Conservation (phyloP, 495 filamentous ascomycete species). For the Parathielavia hyrcaniae region DNA sequence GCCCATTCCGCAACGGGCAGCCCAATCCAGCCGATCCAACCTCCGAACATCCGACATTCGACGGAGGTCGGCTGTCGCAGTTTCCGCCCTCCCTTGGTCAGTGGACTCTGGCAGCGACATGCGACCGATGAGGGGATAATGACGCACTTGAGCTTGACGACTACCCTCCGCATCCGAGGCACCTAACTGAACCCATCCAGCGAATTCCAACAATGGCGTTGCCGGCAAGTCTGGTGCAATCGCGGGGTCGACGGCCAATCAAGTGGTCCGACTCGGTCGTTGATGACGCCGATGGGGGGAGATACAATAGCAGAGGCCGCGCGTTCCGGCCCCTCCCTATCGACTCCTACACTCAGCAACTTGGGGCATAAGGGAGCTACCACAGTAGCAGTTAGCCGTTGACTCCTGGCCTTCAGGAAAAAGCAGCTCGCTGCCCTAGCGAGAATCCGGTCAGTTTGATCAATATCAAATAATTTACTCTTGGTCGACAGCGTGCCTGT, state of each 20-base stretch:
- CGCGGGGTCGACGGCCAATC: conserved; percentile 7
- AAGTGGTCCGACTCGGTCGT: neutral
- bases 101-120: neutral
- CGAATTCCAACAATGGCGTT: neutral
- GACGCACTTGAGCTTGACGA: neutral
- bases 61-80: neutral
- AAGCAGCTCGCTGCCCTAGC: neutral
- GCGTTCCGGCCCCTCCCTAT: neutral
- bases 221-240: neutral
- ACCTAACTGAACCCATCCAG: neutral
- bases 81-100: neutral
- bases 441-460: neutral
- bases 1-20: no score
- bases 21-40: no score
- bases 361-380: no score
- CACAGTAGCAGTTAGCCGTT: neutral
- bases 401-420: neutral
- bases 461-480: neutral
- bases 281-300: neutral
- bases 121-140: neutral
- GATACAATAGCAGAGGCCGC: neutral
- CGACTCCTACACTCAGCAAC: no score
- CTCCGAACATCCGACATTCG: no score
- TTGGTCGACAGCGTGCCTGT: neutral
- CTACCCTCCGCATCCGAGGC: neutral